Evolutionary conservation across 352 stramenopile species (phyloP).

Genomic region (Pythium monospermum): DNA sequence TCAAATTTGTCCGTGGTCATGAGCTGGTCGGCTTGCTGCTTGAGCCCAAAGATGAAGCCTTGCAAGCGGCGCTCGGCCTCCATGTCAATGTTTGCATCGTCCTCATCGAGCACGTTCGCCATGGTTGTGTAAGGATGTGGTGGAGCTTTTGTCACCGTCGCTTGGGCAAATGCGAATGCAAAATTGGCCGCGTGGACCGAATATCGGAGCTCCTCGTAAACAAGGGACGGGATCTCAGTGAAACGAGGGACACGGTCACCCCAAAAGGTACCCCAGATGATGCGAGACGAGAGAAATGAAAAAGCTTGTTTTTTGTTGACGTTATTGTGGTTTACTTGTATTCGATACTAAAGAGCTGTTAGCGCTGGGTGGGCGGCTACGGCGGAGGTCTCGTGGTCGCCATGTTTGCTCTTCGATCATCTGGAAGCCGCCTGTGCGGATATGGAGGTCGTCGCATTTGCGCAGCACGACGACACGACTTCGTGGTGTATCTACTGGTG

Average conservation of each 20-base stretch:
- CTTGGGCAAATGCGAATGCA: conserved; percentile 21
- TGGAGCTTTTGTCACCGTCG: conserved; percentile 5
- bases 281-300: no score
- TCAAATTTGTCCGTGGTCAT: conserved; percentile 44
- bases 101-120: conserved; percentile 17
- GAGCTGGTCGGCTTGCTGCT: conserved; percentile 62
- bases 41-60: conserved; percentile 36
- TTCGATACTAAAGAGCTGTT: no score
- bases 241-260: no score
- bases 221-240: no score
- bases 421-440: conserved; percentile 76
- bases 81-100: conserved; percentile 33
- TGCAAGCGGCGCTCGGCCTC: conserved; percentile 44
- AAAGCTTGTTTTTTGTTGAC: no score
- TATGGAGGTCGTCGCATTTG: conserved; percentile 57
- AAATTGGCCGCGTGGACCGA: background rate
- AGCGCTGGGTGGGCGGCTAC: conserved; percentile 6
- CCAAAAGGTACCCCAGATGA: no score
- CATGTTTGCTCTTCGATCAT: conserved; percentile 66
- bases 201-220: no score
- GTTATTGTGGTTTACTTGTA: no score
- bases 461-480: conserved; percentile 38
- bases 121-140: no score
- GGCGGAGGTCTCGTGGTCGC: conserved; percentile 16
- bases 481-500: background rate